Conservation (phyloP, 2,329 filamentous ascomycete species). For the Neocatenulostroma microsporum region DNA sequence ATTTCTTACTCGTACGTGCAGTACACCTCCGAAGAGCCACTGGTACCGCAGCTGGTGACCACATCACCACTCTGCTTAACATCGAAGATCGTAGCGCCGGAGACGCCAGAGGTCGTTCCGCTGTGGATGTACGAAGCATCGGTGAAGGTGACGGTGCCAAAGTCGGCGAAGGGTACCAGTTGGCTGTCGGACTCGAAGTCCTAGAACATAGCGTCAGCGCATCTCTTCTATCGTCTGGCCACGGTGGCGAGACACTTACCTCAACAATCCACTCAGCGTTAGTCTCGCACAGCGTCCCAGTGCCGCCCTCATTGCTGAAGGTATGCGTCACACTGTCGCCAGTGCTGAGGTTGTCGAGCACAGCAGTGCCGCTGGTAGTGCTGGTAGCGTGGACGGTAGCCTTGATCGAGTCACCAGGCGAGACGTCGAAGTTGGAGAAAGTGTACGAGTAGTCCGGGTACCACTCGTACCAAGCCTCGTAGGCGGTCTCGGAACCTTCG, state of each 20-base stretch:
- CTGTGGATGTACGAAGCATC: slow-evolving; percentile 20
- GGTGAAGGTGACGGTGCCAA: slow-evolving; percentile 42
- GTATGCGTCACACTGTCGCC: slow-evolving; percentile 47
- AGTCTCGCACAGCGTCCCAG: slow-evolving; percentile 41
- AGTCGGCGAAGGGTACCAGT: slow-evolving; percentile 42
- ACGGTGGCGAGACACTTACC: too few relatives aligned
- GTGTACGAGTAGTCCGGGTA: slow-evolving; percentile 50
- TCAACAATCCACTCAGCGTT: slow-evolving; percentile 58
- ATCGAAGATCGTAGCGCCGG: slow-evolving; percentile 38
- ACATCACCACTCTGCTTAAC: slow-evolving; percentile 35
- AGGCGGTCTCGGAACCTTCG: slow-evolving; percentile 36
- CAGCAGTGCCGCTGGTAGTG: slow-evolving; percentile 37
- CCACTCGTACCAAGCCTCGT: slow-evolving; percentile 56
- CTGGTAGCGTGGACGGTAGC: slow-evolving; percentile 36
- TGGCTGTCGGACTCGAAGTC: slow-evolving; percentile 37
- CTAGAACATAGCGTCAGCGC: slow-evolving; percentile 29
- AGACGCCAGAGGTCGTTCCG: slow-evolving; percentile 22
- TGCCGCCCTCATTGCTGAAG: slow-evolving; percentile 36
- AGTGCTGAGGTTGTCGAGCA: slow-evolving; percentile 46
- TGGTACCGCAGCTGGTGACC: slow-evolving; percentile 9
- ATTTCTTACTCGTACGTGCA: slow-evolving; percentile 3
- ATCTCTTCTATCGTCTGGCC: too few relatives aligned
- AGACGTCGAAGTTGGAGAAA: slow-evolving; percentile 41
- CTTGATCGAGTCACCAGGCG: slow-evolving; percentile 40
- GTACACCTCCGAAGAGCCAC: background rate